These are phyloP conservation scores for Wickerhamomyces mucosus DNA, from an alignment of 805 yeast species.

Conservation along the genomic window DNA sequence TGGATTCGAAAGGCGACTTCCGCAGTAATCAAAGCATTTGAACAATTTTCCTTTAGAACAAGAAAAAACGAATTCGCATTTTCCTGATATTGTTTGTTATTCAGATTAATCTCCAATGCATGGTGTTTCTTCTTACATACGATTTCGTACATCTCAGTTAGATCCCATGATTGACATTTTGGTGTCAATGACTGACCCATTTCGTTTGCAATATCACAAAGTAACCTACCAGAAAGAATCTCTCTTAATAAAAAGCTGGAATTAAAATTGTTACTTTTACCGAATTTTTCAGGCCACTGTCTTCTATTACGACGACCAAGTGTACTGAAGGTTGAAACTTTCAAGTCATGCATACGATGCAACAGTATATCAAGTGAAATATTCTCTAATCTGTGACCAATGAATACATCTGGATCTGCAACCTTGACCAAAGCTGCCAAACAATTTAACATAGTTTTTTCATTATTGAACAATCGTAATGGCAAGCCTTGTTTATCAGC, in stretches of 20 bases:
- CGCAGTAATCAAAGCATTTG: slow-evolving; percentile 60
- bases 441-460: slow-evolving; percentile 63
- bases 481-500: slow-evolving; percentile 45
- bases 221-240: slow-evolving; percentile 72
- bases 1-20: slow-evolving; percentile 77
- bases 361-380: slow-evolving; percentile 71
- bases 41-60: slow-evolving; percentile 60
- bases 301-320: slow-evolving; percentile 77
- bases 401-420: slow-evolving; percentile 83
- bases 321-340: slow-evolving; percentile 67
- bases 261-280: slow-evolving; percentile 35
- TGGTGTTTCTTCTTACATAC: slow-evolving; percentile 57
- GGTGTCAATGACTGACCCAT: slow-evolving; percentile 88
- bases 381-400: slow-evolving; percentile 82
- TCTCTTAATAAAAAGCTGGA: slow-evolving; percentile 54
- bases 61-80: slow-evolving; percentile 60
- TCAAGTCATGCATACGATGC: slow-evolving; percentile 69
- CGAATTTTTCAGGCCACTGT: slow-evolving; percentile 70
- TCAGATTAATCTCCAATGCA: slow-evolving; percentile 65
- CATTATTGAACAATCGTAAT: slow-evolving; percentile 58
- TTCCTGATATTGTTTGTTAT: slow-evolving; percentile 52
- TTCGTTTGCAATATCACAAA: slow-evolving; percentile 91
- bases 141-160: slow-evolving; percentile 81
- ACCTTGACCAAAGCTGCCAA: slow-evolving; percentile 59
- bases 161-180: slow-evolving; percentile 91